Evolutionary conservation across 352 stramenopile genomes (phyloP).

Genomic region (Phytopythium aichiense): DNA sequence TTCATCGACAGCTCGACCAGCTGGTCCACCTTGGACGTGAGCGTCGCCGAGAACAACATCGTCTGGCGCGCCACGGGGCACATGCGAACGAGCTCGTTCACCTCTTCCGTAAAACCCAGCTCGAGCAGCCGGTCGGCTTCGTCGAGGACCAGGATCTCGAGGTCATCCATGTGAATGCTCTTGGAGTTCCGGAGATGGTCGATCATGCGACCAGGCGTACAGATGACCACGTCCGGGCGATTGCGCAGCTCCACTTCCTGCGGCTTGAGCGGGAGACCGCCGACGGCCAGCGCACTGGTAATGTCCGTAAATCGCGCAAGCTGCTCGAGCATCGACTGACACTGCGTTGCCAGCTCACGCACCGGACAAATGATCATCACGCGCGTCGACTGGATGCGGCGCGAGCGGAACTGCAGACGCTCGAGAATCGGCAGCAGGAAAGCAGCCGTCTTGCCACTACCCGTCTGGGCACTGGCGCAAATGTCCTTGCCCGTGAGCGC

Average conservation of each 20-base stretch:
- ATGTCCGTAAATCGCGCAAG: constrained; percentile 96
- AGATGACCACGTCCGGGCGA: constrained; percentile 96
- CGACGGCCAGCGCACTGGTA: constrained; percentile 90
- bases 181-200: constrained; percentile 98
- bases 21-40: constrained; percentile 97
- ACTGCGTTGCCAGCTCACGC: constrained; percentile 96
- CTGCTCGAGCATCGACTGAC: constrained; percentile 93
- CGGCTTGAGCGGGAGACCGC: constrained; percentile 85
- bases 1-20: constrained; percentile 97
- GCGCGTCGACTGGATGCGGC: constrained; percentile 83
- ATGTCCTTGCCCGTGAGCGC: constrained; percentile 96
- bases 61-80: constrained; percentile 96
- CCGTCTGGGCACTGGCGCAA: constrained; percentile 95
- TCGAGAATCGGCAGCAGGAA: constrained; percentile 98
- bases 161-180: constrained; percentile 96
- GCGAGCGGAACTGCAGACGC: constrained; percentile 92
- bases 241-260: constrained; percentile 96
- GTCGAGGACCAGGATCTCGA: constrained; percentile 96
- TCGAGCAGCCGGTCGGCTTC: constrained; percentile 96
- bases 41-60: constrained; percentile 98
- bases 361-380: constrained; percentile 98
- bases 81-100: constrained; percentile 94
- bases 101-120: constrained; percentile 98
- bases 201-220: constrained; percentile 97
- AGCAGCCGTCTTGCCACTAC: constrained; percentile 97